Percentiles rank a stretch among this genome's conserved stretches.
These are phyloP conservation scores for Wallacemonas sp. DNA, from an alignment of 208 protist genomes.

Conservation along the genomic window DNA sequence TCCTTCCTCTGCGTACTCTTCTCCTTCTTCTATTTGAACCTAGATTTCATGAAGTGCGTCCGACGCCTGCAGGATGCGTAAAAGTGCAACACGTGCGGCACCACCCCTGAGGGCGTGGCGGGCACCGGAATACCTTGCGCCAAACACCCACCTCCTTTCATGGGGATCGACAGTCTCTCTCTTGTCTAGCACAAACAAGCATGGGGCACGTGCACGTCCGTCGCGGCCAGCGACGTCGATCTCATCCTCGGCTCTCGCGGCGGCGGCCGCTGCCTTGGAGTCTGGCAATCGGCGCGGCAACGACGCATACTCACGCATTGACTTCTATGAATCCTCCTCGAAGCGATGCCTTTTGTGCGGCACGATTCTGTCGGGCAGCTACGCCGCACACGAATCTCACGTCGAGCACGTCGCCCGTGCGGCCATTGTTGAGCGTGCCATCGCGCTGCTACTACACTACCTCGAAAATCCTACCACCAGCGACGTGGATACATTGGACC, in stretches of 20 bases:
- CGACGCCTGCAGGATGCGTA: too few species aligned
- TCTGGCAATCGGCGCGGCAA: too few species aligned
- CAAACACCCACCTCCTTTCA: conserved; percentile 17
- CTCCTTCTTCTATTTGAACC: too few species aligned
- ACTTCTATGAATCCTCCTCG: conserved; percentile 30
- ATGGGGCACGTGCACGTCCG: neutral
- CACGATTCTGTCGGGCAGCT: conserved; percentile 28
- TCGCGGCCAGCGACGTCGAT: neutral
- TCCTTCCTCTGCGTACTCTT: too few species aligned
- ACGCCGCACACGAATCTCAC: conserved; percentile 32
- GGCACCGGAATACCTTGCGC: neutral
- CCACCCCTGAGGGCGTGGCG: neutral
- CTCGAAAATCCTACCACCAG: conserved; percentile 12
- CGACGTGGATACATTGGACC: conserved; percentile 10
- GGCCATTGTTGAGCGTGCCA: conserved; percentile 51
- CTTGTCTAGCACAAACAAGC: neutral
- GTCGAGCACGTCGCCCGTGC: conserved; percentile 54
- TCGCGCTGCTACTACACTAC: conserved; percentile 39
- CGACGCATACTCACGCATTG: neutral
- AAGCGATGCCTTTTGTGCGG: conserved; percentile 25
- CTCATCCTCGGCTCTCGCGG: neutral
- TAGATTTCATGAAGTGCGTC: too few species aligned
- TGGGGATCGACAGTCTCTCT: neutral
- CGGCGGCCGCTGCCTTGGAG: neutral
- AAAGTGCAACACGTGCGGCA: too few species aligned